These are phyloP conservation scores for Chaetomium olivaceum DNA, from an alignment of 2,329 filamentous ascomycete species.

Conservation along the genomic window DNA sequence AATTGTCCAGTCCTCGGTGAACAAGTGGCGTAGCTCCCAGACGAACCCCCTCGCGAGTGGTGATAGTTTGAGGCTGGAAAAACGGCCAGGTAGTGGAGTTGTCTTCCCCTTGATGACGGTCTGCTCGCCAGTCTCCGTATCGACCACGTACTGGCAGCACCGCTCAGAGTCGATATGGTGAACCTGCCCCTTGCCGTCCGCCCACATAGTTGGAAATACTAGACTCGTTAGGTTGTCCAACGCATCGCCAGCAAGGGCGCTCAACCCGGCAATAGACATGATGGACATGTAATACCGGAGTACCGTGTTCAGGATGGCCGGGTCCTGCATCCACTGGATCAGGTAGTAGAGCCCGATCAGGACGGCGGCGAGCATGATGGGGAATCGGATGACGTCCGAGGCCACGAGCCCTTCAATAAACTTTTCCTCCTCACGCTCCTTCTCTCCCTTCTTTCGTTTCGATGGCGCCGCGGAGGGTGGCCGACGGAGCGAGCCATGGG, in stretches of 20 bases:
- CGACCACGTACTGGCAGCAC: slow-evolving; percentile 42
- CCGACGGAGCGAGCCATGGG: slow-evolving; percentile 80
- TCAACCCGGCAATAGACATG: slow-evolving; percentile 75
- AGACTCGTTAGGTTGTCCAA: slow-evolving; percentile 66
- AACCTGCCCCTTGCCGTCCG: slow-evolving; percentile 44
- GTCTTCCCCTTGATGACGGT: slow-evolving; percentile 36
- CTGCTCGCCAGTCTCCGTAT: slow-evolving; percentile 33
- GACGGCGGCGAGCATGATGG: slow-evolving; percentile 70
- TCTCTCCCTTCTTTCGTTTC: slow-evolving; percentile 49
- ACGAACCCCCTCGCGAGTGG: slow-evolving; percentile 35
- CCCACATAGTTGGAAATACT: slow-evolving; percentile 73
- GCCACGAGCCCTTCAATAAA: slow-evolving; percentile 65
- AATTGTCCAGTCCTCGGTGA: slow-evolving; percentile 55
- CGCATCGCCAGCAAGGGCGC: slow-evolving; percentile 71
- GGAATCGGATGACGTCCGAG: slow-evolving; percentile 82
- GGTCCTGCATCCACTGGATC: slow-evolving; percentile 85
- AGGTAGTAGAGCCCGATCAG: slow-evolving; percentile 79
- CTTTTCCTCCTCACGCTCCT: slow-evolving; percentile 53
- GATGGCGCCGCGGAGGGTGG: slow-evolving; percentile 73
- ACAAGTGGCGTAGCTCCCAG: slow-evolving; percentile 55
- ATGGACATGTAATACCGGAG: slow-evolving; percentile 80
- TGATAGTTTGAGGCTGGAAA: slow-evolving; percentile 38
- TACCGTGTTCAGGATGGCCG: slow-evolving; percentile 77
- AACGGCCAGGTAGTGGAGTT: slow-evolving; percentile 44
- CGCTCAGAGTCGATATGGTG: slow-evolving; percentile 47